These are phyloP conservation scores for Trichoderma koningii DNA, from an alignment of 2,329 filamentous ascomycete genomes.

Conservation along the genomic window DNA sequence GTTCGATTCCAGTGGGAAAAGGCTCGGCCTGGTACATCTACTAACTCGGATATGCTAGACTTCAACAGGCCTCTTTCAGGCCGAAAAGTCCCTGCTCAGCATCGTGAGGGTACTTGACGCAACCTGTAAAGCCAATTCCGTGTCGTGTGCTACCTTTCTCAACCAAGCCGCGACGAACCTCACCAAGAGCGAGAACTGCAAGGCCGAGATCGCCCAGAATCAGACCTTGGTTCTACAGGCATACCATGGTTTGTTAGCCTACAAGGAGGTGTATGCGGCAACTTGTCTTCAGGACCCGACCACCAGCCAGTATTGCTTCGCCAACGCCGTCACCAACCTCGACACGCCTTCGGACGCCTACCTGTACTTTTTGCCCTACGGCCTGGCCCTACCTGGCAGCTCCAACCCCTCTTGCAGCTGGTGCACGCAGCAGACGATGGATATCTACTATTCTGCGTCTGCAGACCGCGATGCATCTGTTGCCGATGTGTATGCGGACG, in stretches of 20 bases:
- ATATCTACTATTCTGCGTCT: slow-evolving; percentile 71
- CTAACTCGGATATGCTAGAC: slow-evolving; percentile 55
- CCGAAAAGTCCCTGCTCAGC: slow-evolving; percentile 67
- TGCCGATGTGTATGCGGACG: slow-evolving; percentile 66
- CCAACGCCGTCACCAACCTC: slow-evolving; percentile 77
- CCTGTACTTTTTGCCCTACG: slow-evolving; percentile 83
- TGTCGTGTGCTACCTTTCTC: slow-evolving; percentile 68
- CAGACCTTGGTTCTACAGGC: slow-evolving; percentile 74
- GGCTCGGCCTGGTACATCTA: not conserved
- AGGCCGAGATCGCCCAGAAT: slow-evolving; percentile 64
- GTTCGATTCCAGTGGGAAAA: slow-evolving; percentile 32
- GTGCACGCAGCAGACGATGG: slow-evolving; percentile 81
- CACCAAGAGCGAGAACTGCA: slow-evolving; percentile 65
- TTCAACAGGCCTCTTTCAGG: slow-evolving; percentile 81
- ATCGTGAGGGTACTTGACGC: slow-evolving; percentile 79
- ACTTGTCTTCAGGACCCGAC: slow-evolving; percentile 72
- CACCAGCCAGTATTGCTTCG: slow-evolving; percentile 75
- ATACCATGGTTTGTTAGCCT: slow-evolving; percentile 74
- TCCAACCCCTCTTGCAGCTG: slow-evolving; percentile 72
- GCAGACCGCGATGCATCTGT: slow-evolving; percentile 67
- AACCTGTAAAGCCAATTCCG: slow-evolving; percentile 69
- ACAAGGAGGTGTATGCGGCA: slow-evolving; percentile 75
- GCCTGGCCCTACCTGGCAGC: slow-evolving; percentile 66
- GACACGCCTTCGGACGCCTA: slow-evolving; percentile 71
- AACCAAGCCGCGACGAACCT: slow-evolving; percentile 65